phyloP scores from a whole-genome alignment of 1,284 basidiomycete genomes.

The Naganishia liquefaciens region DNA sequence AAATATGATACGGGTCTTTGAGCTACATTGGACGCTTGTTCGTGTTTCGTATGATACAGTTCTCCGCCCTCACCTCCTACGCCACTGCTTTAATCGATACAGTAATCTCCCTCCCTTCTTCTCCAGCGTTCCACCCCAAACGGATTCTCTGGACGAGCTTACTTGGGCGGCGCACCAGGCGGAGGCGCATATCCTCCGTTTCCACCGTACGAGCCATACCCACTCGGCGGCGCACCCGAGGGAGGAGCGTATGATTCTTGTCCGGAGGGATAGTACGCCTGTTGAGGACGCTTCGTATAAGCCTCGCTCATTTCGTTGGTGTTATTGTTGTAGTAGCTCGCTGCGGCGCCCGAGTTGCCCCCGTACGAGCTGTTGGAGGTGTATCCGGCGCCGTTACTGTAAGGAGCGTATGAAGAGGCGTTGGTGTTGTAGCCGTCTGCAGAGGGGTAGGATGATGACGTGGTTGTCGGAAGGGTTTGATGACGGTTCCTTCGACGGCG shows the following conservation, averaged over 20 bases:
- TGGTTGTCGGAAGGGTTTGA: background rate
- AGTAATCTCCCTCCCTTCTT: too few species aligned
- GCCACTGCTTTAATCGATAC: too few species aligned
- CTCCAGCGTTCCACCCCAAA: too few species aligned
- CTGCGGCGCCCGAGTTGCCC: background rate
- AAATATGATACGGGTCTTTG: too few species aligned
- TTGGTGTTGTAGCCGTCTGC: constrained; percentile 7
- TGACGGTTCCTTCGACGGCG: constrained; percentile 1
- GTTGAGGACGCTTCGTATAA: constrained; percentile 11
- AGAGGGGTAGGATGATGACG: constrained; percentile 12
- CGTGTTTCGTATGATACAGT: too few species aligned
- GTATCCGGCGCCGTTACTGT: background rate
- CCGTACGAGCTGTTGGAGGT: background rate
- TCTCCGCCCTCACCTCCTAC: too few species aligned
- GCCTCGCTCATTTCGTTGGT: constrained; percentile 9
- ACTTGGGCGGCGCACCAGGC: constrained; percentile 23
- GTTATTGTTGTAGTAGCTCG: constrained; percentile 10
- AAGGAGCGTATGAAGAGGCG: background rate
- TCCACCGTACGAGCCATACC: constrained; percentile 4
- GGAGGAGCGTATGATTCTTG: constrained; percentile 10
- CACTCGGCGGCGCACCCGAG: constrained; percentile 10
- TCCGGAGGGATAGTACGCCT: constrained; percentile 14
- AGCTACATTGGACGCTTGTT: too few species aligned
- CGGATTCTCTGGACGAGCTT: too few species aligned
- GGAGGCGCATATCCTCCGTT: background rate